These are phyloP conservation scores for Darksidea phi DNA, from an alignment of 495 filamentous ascomycete genomes.

Conservation along the genomic window DNA sequence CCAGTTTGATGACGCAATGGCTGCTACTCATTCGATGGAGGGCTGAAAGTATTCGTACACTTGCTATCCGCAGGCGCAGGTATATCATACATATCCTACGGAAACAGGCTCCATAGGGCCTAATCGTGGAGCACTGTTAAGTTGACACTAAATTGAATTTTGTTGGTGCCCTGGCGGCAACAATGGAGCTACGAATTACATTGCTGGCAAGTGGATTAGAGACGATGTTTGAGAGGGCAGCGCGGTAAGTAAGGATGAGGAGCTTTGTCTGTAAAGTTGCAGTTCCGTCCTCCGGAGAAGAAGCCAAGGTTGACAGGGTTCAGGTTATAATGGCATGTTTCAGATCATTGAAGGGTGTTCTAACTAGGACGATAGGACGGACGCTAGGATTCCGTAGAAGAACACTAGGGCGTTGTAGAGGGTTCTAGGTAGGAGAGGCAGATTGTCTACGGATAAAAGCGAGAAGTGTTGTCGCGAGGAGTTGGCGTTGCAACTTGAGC, in stretches of 20 bases:
- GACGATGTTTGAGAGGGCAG: conserved; percentile 7
- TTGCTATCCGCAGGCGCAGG: conserved; percentile 31
- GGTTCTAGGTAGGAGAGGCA: no score
- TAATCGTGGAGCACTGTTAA: background rate
- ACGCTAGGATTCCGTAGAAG: background rate
- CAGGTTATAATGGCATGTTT: conserved; percentile 25
- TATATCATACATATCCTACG: conserved; percentile 25
- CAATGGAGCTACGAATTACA: conserved; percentile 14
- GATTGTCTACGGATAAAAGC: no score
- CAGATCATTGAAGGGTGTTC: background rate
- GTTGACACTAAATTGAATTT: conserved; percentile 12
- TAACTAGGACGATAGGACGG: background rate
- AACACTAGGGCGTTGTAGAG: no score
- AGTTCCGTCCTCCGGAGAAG: conserved; percentile 10
- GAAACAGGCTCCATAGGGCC: background rate
- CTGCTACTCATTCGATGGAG: no score
- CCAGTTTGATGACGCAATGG: no score
- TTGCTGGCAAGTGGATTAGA: conserved; percentile 14
- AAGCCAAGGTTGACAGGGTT: conserved; percentile 15
- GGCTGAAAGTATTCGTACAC: conserved; percentile 25
- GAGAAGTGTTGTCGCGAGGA: no score
- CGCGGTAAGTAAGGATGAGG: conserved; percentile 14
- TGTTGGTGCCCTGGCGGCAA: background rate
- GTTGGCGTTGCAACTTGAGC: no score
- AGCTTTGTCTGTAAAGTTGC: conserved; percentile 16